Evolutionary conservation across 306 rosid species (phyloP), one percentile per base, ranked within the genome.

Genomic region (Glycyrrhiza uralensis): DNA sequence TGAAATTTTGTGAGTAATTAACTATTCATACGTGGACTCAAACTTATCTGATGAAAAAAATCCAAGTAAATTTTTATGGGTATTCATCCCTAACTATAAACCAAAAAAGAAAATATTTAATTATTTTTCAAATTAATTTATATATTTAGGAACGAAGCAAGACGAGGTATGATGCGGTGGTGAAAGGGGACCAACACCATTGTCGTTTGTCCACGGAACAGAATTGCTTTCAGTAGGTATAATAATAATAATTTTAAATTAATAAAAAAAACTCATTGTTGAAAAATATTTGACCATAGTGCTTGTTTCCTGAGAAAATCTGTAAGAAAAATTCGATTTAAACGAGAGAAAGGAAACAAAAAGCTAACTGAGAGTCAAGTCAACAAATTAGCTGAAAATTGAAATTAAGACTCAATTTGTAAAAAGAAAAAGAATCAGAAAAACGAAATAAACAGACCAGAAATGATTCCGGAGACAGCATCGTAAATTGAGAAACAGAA

Each of bases 301-400:
- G 80, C 76, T 76, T 87, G 74, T 56, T 75, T 84, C 67, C 59
- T 74, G 46, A 63, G 77, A 77, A 78, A 84, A 56, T 35, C 4
- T 15, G 10, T 6, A 46, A 35, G 17, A 56, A 69, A 64, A 61
- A 20, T 32, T 36, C 20, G 28, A 60, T 50, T 58, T 14, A 50
- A 61, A 44, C 57, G 13, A 33, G 39, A 38, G 36, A 42, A 58
- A 17, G 3, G n/a, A 51, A 14, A n/a, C 45, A 41, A 54, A 42
- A 3, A 32, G n/a, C n/a, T n/a, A n/a, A 4, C 19, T 2, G 50
- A 14, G 13, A 23, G 39, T n/a, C n/a, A n/a, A 24, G 78, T 76
- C 81, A 80, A 51, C 68, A 61, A 15, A n/a, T n/a, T n/a, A n/a
- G n/a, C n/a, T n/a, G n/a, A n/a, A n/a, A n/a, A n/a, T n/a, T n/a